Evolutionary conservation across 768 basidiomycete genomes (phyloP), one percentile per base, ranked within the genome.

Genomic region (Phylloporus rhodoxanthus): DNA sequence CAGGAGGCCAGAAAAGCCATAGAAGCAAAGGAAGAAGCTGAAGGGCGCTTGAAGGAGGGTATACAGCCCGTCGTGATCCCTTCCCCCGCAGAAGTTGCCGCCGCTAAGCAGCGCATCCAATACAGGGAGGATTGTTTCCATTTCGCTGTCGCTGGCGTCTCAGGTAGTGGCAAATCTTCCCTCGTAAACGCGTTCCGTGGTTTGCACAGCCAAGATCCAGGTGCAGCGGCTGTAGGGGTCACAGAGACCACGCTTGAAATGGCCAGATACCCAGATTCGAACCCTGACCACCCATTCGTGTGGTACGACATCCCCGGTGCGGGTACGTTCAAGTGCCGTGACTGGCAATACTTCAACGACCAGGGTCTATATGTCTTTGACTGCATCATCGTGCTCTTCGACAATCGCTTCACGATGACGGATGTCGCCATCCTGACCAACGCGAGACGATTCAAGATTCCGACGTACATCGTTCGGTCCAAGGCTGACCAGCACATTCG

Each of bases 231-330:
- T 2, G 61, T 62, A 11, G 66, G 65, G 1, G 52, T 68, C 36
- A 58, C 50, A 5, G 66, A 68, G 48, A 70, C 64, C n/a, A 69
- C 68, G 4, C 36, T 54, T 20, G 25, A 30, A n/a, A 49, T 63
- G 32, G 20, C 55, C 20, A 52, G 67, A 29, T 71, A 67, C 29
- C 38, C 57, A 5, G 62, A 66, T n/a, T 17, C 59, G 2, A 52
- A 57, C 19, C 57, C 52, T 6, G 39, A 53, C 3, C 17, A 48
- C 19, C 61, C 56, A 0, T 57, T 64, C 49, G 60, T 63, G 36
- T 71, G 69, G 70, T 71, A 63, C 10, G 70, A 71, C 33, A 36
- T 69, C n/a, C 70, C 69, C 0, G 70, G 69, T 13, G 68, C 70
- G 9, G 67, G 68, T 10, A 71, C 70, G 2, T 9, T 64, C 17